Evolutionary conservation across 352 stramenopile genomes (phyloP).

Genomic region (Phytophthora tentaculata): DNA sequence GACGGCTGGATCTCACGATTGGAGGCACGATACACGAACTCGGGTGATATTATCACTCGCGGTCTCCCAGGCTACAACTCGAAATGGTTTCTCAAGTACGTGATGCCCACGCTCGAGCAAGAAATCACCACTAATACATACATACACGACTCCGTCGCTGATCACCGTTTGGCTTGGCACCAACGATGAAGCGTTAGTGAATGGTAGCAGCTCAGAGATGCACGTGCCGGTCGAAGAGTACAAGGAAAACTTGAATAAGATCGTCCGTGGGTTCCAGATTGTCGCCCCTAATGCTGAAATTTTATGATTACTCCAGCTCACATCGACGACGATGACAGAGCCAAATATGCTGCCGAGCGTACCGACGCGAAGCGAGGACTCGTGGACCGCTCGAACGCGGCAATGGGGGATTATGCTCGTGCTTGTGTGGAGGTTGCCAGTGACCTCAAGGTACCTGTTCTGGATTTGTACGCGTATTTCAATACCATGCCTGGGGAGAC

Average conservation of each 20-base stretch:
- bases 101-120: neutral
- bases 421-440: conserved; percentile 43
- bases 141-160: neutral
- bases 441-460: conserved; percentile 24
- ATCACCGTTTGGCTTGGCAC: conserved; percentile 61
- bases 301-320: conserved; percentile 52
- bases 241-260: conserved; percentile 38
- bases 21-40: neutral
- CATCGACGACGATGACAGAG: conserved; percentile 34
- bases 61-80: neutral
- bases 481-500: conserved; percentile 27
- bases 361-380: conserved; percentile 14
- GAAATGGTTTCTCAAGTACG: neutral
- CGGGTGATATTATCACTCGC: neutral
- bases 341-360: conserved; percentile 12
- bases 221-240: conserved; percentile 55
- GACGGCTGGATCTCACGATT: neutral
- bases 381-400: conserved; percentile 16
- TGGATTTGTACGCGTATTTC: conserved; percentile 55
- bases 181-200: conserved; percentile 50
- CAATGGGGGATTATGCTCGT: conserved; percentile 34
- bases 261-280: conserved; percentile 20
- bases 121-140: neutral
- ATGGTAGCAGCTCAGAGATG: conserved; percentile 29
- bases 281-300: conserved; percentile 28